Evolutionary conservation across 1,139 yeast genomes (phyloP).

Genomic region (Blastobotrys arbuscula): DNA sequence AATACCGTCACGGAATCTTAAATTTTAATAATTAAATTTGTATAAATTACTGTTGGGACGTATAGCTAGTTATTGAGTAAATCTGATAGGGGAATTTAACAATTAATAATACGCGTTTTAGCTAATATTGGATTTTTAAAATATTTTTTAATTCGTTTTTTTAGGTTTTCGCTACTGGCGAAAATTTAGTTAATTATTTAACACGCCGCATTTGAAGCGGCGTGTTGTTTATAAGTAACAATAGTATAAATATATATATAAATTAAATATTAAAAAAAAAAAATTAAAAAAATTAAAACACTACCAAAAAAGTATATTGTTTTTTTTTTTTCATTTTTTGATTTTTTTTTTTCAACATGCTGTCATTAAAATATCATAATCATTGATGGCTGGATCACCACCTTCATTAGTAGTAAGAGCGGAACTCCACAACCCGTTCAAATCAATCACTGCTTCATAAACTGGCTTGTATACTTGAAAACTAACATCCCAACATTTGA

Average conservation of each 20-base stretch:
- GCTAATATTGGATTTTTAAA: too few species aligned
- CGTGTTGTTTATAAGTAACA: not conserved
- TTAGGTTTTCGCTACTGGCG: not conserved
- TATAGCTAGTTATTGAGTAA: too few species aligned
- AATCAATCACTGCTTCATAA: slow-evolving; percentile 19
- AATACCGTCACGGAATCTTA: too few species aligned
- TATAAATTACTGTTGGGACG: too few species aligned
- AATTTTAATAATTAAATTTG: too few species aligned
- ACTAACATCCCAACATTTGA: slow-evolving; percentile 22
- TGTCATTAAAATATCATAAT: not conserved
- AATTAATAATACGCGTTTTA: too few species aligned
- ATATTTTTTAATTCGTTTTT: too few species aligned
- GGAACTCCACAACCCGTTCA: slow-evolving; percentile 17
- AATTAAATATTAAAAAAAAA: slow-evolving; percentile 1
- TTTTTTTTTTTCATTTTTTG: too few species aligned
- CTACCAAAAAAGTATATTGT: too few species aligned
- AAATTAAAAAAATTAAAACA: not conserved
- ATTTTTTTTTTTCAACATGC: too few species aligned
- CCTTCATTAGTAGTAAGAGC: not conserved
- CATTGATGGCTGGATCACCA: too few species aligned
- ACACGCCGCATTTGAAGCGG: not conserved
- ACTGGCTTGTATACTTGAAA: slow-evolving; percentile 23
- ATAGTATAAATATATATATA: not conserved
- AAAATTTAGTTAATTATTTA: not conserved
- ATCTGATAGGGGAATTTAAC: too few species aligned